Evolutionary conservation across 345 rosid genomes (phyloP), one percentile per base, ranked within the genome.

Genomic region (Camelina sativa): DNA sequence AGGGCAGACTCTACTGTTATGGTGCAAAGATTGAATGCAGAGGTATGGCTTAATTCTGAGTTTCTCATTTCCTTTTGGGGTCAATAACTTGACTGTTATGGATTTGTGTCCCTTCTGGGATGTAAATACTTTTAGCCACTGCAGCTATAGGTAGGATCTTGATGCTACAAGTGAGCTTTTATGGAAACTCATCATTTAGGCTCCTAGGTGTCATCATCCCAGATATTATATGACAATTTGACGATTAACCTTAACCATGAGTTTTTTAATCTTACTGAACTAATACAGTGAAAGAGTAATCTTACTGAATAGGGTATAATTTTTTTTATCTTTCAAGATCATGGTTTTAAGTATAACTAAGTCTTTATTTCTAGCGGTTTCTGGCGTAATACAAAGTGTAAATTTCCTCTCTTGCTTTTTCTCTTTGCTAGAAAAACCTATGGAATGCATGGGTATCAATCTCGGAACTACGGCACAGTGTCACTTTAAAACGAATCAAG

Each of bases 401-500:
- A 76, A 19, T 62, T n/a, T 11, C 3, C 65, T 17, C 70, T 62
- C 8, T 67, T 43, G 58, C 73, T 20, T 34, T 63, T 69, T 37
- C n/a, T 64, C 15, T 64, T 47, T 71, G 62, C 59, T 92, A 92
- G 99, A 85, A 82, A 88, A 88, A 86, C 67, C 70, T 96, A 52
- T 84, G 81, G 73, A 85, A 70, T 78, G 88, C 98, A 72, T 84
- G 87, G 85, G 70, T 84, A 67, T 77, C 86, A 65, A 91, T 81
- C 70, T 83, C 91, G 69, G 85, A 84, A 72, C 79, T 96, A 72
- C 91, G 84, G 22, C 98, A 96, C 83, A 89, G 93, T 15, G 97
- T 96, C 41, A 85, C 81, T 76, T 79, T 84, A 48, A 96, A 86
- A 77, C 83, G 87, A 83, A 77, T 75, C 7, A 90, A 89, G 79